Percentiles rank a stretch among this genome's conserved stretches.
These are phyloP conservation scores for Aegilops tauschii DNA, from an alignment of 176 grass and related monocot genomes.

Conservation along the genomic window DNA sequence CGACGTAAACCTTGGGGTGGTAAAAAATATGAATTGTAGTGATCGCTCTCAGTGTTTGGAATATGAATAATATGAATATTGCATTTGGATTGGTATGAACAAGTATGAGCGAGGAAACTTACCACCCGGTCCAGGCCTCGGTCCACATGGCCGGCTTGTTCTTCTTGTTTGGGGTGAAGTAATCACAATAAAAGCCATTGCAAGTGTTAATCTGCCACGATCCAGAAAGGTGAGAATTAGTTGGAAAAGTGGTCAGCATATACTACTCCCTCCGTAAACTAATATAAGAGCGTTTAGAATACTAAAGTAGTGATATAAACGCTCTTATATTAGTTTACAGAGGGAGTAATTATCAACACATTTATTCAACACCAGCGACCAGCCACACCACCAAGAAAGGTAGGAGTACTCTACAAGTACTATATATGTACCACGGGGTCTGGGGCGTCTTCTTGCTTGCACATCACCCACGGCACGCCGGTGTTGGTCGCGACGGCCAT, in stretches of 20 bases:
- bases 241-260: neutral
- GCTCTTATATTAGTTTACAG: too few relatives aligned
- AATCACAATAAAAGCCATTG: conserved; percentile 94
- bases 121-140: conserved; percentile 95
- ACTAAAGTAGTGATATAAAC: too few relatives aligned
- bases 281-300: too few relatives aligned
- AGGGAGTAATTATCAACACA: neutral
- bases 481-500: conserved; percentile 85
- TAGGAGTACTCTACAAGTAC: neutral
- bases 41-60: neutral
- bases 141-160: conserved; percentile 93
- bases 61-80: neutral
- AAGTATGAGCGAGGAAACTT: conserved; percentile 12
- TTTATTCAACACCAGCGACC: conserved; percentile 1
- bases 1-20: conserved; percentile 60
- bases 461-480: conserved; percentile 98
- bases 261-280: too few relatives aligned
- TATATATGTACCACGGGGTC: conserved; percentile 66
- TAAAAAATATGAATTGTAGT: neutral
- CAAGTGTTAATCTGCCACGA: conserved; percentile 82
- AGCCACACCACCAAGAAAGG: conserved; percentile 11
- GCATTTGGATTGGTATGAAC: neutral
- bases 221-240: neutral
- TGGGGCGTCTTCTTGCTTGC: conserved; percentile 92
- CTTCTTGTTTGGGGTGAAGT: conserved; percentile 67